A percentile compares a stretch with the other conserved stretches of the same genome.
phyloP scores from a whole-genome alignment of 352 stramenopile genomes.

The Phytophthora agathidicida region DNA sequence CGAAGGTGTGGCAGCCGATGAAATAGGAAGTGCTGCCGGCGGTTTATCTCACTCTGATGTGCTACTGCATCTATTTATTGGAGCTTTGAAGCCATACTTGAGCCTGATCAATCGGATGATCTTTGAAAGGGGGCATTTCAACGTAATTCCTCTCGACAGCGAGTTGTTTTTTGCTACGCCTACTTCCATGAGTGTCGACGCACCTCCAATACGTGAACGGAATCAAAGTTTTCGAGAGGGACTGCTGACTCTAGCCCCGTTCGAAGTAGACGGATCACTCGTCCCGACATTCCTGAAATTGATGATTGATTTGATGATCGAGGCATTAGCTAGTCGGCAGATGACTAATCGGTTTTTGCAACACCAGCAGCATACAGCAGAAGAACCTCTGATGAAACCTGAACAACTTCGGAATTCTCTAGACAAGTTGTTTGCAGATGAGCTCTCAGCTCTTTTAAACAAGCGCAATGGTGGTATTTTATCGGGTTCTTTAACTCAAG shows the following conservation, averaged over 20 bases:
- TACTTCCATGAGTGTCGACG: constrained; percentile 7
- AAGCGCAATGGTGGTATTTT: constrained; percentile 5
- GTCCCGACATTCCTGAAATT: constrained; percentile 56
- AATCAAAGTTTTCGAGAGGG: constrained; percentile 50
- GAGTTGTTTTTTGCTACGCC: constrained; percentile 62
- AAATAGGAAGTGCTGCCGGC: not conserved
- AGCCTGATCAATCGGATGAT: constrained; percentile 52
- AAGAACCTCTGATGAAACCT: not conserved
- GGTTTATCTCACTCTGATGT: constrained; percentile 50
- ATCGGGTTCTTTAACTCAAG: not conserved
- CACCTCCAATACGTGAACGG: constrained; percentile 23
- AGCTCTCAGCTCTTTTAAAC: constrained; percentile 20
- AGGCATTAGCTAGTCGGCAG: constrained; percentile 66
- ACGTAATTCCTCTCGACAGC: constrained; percentile 43
- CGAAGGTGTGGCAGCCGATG: constrained; percentile 26
- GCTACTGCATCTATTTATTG: constrained; percentile 51
- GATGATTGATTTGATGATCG: constrained; percentile 41
- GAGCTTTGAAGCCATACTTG: constrained; percentile 55
- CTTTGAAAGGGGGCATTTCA: constrained; percentile 51
- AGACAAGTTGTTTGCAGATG: constrained; percentile 12
- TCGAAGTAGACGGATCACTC: constrained; percentile 36
- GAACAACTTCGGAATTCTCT: constrained; percentile 10
- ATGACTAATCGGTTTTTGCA: constrained; percentile 67
- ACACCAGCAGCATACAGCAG: constrained; percentile 23
- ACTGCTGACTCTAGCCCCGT: constrained; percentile 48